Conservation (phyloP, 176 grass and related monocot species). For the Aechmea fasciata region DNA sequence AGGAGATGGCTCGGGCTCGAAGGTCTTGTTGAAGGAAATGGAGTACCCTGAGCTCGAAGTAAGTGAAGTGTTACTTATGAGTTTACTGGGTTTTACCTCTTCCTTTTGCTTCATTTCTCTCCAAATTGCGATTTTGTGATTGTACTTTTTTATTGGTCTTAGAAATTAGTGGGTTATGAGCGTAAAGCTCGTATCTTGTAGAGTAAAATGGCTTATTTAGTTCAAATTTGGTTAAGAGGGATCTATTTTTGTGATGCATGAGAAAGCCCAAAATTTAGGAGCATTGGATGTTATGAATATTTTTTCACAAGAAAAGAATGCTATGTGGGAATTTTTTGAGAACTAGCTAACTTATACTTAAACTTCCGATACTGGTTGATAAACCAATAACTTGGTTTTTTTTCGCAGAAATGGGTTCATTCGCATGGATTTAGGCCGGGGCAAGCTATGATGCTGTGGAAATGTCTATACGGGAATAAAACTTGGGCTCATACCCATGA, state of each 20-base stretch:
- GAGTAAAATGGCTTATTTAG: no score
- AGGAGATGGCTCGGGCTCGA: constrained; percentile 32
- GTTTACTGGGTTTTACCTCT: neutral
- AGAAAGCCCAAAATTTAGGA: no score
- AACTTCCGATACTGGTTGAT: constrained; percentile 11
- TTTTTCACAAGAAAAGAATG: neutral
- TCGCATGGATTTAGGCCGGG: constrained; percentile 73
- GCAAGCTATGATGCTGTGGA: constrained; percentile 96
- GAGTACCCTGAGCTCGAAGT: constrained; percentile 87
- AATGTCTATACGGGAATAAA: constrained; percentile 82
- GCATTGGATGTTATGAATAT: no score
- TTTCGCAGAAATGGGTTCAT: constrained; percentile 67
- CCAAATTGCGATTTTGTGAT: neutral
- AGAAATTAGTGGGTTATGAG: no score
- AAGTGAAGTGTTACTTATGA: constrained; percentile 4
- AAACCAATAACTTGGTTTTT: neutral
- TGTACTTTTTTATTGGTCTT: neutral
- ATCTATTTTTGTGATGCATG: neutral
- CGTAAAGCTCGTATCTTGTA: neutral
- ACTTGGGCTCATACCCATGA: constrained; percentile 59
- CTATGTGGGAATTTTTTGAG: neutral
- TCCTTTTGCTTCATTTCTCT: constrained; percentile 9
- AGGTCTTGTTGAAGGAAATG: constrained; percentile 71
- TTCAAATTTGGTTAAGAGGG: neutral
- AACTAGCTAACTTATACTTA: neutral